Base-by-base conservation (phyloP, 306 rosid species). In the Castanospermum australe region DNA sequence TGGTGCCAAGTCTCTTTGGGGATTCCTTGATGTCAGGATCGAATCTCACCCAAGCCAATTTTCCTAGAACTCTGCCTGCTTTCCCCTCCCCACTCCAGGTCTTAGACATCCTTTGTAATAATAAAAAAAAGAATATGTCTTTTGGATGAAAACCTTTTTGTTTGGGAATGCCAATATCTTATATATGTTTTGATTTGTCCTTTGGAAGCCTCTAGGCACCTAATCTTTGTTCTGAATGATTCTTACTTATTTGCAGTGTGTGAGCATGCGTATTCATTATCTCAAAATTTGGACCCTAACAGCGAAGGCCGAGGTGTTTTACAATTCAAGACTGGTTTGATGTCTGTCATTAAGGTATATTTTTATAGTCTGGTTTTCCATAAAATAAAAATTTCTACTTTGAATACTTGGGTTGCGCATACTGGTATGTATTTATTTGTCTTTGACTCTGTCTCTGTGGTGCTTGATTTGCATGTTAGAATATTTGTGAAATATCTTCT, bases 221-320 rank as follows among this genome's bases (percentile, higher is more conserved):
- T 51, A 57, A 33, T 59, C 5, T 36, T 50, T 28, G 13, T 66
- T 74, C 71, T 71, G 56, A 81, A 36, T 28, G 14, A 39, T 61
- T 63, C 52, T 71, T 84, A 32, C 82, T 73, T 52, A 1, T 68
- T 32, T 81, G 88, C 90, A 94, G 99, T 95, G 84, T 95, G 99
- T 36, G 97, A 95, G 88, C 97, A 95, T 92, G 99, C 94, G 3
- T 95, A 95, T 80, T 89, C 96, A 0, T 83, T 92, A 50, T 97
- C 99, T 22, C 99, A 92, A 75, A 90, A 85, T 71, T 77, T 95
- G 88, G 99, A 95, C 76, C 99, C 99, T 14, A 88, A 95, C 74
- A 92, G 99, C 84, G 99, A 95, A 88, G 98, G 97, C 67, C 87
- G 99, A 77, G 99, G 99, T 67, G 99, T 95, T 70, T 84, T 95